Conservation (phyloP, 192 early-diverging fungal genomes). For the Haplosporangium gracile region DNA sequence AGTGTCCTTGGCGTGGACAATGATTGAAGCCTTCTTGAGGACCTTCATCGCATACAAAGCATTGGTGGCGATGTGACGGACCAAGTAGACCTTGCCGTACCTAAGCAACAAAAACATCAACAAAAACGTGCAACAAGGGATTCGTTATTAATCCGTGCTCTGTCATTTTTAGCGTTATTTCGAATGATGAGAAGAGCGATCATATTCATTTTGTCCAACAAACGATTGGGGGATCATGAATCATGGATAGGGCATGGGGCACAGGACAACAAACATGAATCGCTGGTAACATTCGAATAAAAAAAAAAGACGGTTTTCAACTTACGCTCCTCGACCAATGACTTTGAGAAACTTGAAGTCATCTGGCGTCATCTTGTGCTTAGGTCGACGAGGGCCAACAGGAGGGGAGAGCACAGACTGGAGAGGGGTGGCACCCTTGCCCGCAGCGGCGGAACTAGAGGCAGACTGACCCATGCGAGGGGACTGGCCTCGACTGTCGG, state of each 20-base stretch:
- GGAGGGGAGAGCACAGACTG: constrained; percentile 22
- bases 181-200: background rate
- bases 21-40: constrained; percentile 88
- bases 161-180: background rate
- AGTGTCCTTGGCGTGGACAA: constrained; percentile 84
- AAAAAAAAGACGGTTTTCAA: constrained; percentile 2
- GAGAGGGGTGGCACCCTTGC: background rate
- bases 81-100: constrained; percentile 90
- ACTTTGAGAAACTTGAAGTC: constrained; percentile 68
- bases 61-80: constrained; percentile 72
- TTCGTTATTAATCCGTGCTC: constrained; percentile 23
- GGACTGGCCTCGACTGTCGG: constrained; percentile 35
- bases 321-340: constrained; percentile 68
- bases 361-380: constrained; percentile 59
- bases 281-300: background rate
- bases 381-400: constrained; percentile 45
- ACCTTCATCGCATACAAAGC: constrained; percentile 94
- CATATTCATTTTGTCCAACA: background rate
- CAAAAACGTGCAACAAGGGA: background rate
- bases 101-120: constrained; percentile 22
- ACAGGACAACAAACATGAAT: background rate
- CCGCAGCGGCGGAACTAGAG: background rate
- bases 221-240: background rate
- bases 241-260: background rate
- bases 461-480: constrained; percentile 34